A percentile compares a stretch with the other conserved stretches of the same genome.
Evolutionary conservation across 1,139 yeast species (phyloP).

Genomic region (Zygosaccharomyces pseudobailii): DNA sequence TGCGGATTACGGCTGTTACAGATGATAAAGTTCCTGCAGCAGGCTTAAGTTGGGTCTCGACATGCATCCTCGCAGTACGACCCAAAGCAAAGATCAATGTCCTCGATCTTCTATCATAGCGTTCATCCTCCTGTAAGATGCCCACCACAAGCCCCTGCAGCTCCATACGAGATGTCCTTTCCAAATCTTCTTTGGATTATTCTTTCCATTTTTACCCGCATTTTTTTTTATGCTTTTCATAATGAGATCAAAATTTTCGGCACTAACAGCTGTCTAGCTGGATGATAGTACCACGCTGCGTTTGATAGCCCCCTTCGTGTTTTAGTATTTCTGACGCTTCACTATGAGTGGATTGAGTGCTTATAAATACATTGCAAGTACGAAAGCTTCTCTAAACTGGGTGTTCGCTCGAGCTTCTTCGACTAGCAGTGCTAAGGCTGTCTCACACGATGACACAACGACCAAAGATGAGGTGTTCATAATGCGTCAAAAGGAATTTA

Average conservation of each 20-base stretch:
- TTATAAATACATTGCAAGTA: slow-evolving; percentile 3
- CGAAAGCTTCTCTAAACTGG: slow-evolving; percentile 3
- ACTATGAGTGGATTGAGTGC: slow-evolving; percentile 8
- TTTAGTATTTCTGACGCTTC: background rate
- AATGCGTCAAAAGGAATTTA: slow-evolving; percentile 27
- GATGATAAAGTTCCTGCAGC: slow-evolving; percentile 16
- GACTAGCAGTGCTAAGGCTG: slow-evolving; percentile 1
- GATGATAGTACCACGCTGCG: background rate
- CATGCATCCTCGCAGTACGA: slow-evolving; percentile 19
- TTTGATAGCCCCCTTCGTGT: background rate
- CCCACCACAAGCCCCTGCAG: slow-evolving; percentile 8
- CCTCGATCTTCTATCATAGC: slow-evolving; percentile 7
- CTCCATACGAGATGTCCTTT: background rate
- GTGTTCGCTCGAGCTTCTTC: slow-evolving; percentile 8
- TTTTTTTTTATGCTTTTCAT: background rate
- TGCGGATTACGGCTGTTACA: slow-evolving; percentile 17
- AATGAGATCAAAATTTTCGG: background rate
- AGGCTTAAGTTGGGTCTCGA: slow-evolving; percentile 20
- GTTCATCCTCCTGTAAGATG: slow-evolving; percentile 7
- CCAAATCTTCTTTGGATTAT: background rate
- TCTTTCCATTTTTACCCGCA: slow-evolving; percentile 6
- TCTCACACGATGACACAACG: background rate
- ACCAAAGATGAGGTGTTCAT: slow-evolving; percentile 18
- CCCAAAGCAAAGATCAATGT: slow-evolving; percentile 28
- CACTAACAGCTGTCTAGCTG: too few species aligned